Base-by-base conservation (phyloP, 768 basidiomycete species). In the Trametes villosa region DNA sequence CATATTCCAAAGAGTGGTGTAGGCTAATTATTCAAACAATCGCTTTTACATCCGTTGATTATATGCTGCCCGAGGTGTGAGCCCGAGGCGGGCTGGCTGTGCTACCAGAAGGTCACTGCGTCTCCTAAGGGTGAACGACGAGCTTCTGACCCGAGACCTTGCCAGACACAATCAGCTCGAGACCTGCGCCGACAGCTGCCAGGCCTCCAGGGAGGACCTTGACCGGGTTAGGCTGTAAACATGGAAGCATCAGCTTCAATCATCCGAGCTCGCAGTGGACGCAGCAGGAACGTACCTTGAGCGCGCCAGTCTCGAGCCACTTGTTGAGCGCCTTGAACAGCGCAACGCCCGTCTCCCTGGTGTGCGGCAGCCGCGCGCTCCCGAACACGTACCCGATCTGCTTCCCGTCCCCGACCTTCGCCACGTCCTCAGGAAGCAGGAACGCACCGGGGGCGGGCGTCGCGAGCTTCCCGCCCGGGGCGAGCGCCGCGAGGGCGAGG, bases 181-280 rank as follows among this genome's bases (percentile, higher is more conserved):
- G n/a, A n/a, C n/a, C n/a, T n/a, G n/a, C n/a, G n/a, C n/a, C n/a
- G n/a, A n/a, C n/a, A n/a, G n/a, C n/a, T n/a, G n/a, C n/a, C n/a
- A n/a, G n/a, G n/a, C n/a, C n/a, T n/a, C n/a, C n/a, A n/a, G n/a
- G n/a, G n/a, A n/a, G n/a, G n/a, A n/a, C n/a, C n/a, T n/a, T n/a
- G n/a, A 78, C 72, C 20, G 70, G 70, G 67, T 79, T 81, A 1
- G 81, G 79, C 83, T 83, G 36, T 18, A 38, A 4, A 11, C 36
- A 38, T 4, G 18, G 36, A 30, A 36, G 31, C n/a, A 12, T 29
- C 27, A 44, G 20, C 22, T 17, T 45, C 27, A 29, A 18, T 18
- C 17, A n/a, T 13, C 27, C 46, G n/a, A n/a, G 4, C 7, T 12
- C 22, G 42, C 9, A 26, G 3, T 26, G n/a, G n/a, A n/a, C n/a